Percentiles rank a stretch among this genome's conserved stretches.
Evolutionary conservation across 1,139 yeast genomes (phyloP).

Genomic region (Suhomyces bribrorum): DNA sequence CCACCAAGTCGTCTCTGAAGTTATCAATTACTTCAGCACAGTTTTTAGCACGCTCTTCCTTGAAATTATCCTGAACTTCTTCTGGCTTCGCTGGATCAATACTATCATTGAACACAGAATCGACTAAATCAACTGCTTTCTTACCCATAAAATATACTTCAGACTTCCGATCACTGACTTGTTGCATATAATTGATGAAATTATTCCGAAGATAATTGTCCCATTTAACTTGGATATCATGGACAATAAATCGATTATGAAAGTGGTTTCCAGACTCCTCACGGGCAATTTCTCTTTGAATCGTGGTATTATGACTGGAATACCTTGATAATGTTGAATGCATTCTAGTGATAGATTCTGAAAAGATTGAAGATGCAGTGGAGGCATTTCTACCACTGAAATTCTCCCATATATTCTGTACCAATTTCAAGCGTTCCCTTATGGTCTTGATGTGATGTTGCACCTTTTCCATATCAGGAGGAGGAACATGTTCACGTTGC

Average conservation of each 20-base stretch:
- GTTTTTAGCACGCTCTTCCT: constrained; percentile 17
- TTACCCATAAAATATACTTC: constrained; percentile 65
- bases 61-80: constrained; percentile 16
- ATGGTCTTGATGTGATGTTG: constrained; percentile 35
- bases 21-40: constrained; percentile 37
- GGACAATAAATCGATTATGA: constrained; percentile 77
- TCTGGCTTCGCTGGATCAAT: constrained; percentile 17
- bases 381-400: constrained; percentile 17
- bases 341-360: constrained; percentile 6
- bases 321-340: constrained; percentile 27
- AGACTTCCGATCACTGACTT: constrained; percentile 57
- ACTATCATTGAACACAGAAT: constrained; percentile 30
- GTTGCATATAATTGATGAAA: constrained; percentile 61
- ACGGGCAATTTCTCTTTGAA: constrained; percentile 34
- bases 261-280: constrained; percentile 40
- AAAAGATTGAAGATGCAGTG: constrained; percentile 18
- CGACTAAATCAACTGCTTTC: constrained; percentile 69
- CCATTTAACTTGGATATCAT: constrained; percentile 80
- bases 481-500: constrained; percentile 11
- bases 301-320: constrained; percentile 28
- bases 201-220: constrained; percentile 65
- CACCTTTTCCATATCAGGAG: constrained; percentile 17
- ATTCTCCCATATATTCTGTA: constrained; percentile 24
- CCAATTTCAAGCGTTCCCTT: constrained; percentile 28
- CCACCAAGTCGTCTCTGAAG: constrained; percentile 35